Evolutionary conservation across 1,284 basidiomycete genomes (phyloP).

Genomic region (Cryptococcus neoformans): DNA sequence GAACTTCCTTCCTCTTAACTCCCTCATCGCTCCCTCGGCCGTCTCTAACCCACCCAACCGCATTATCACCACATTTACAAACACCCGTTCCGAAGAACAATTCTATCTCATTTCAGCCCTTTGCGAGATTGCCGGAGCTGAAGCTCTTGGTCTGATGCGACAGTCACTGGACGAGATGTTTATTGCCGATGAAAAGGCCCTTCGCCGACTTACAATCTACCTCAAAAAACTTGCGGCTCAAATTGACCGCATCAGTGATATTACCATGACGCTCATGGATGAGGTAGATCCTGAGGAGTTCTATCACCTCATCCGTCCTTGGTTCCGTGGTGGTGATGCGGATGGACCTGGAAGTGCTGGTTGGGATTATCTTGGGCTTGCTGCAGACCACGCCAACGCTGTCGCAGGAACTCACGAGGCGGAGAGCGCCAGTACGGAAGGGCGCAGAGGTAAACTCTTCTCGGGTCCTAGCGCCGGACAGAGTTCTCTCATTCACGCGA

Average conservation of each 20-base stretch:
- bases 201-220: constrained; percentile 69
- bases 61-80: constrained; percentile 71
- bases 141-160: constrained; percentile 81
- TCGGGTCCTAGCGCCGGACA: constrained; percentile 90
- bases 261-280: constrained; percentile 65
- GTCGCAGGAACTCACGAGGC: constrained; percentile 16
- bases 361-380: constrained; percentile 80
- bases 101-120: constrained; percentile 86
- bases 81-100: constrained; percentile 76
- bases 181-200: constrained; percentile 74
- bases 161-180: constrained; percentile 88
- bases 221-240: constrained; percentile 64
- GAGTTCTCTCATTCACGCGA: constrained; percentile 79
- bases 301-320: constrained; percentile 82
- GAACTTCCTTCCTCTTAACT: constrained; percentile 65
- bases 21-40: constrained; percentile 56
- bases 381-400: constrained; percentile 53
- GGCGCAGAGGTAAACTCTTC: constrained; percentile 54
- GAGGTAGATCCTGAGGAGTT: constrained; percentile 77
- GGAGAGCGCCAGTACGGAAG: constrained; percentile 9
- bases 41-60: constrained; percentile 51
- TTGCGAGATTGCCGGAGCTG: constrained; percentile 88
- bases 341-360: constrained; percentile 57
- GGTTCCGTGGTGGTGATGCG: constrained; percentile 85
- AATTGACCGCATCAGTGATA: constrained; percentile 62